Base-by-base conservation (phyloP, 495 filamentous ascomycete genomes). In the Xylaria palmicola region DNA sequence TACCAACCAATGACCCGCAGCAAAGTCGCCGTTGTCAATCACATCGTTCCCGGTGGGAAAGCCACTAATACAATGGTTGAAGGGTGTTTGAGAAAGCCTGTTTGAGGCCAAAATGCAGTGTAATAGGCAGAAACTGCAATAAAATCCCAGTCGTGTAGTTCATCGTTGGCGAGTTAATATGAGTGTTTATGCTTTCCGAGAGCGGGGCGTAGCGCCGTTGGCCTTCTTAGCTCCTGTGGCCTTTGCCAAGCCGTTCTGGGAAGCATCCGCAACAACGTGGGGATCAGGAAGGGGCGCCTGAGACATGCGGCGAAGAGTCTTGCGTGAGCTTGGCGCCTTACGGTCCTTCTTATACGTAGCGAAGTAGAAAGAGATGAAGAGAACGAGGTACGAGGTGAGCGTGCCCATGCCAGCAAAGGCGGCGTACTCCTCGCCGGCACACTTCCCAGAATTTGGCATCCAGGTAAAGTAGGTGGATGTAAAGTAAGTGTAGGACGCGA, bases 351-450 rank as follows among this genome's bases (percentile, higher is more conserved):
- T 92, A 81, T 98, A 98, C 56, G 94, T 98, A 49, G 91, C 91
- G 63, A 95, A 81, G 84, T 98, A 98, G 89, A 98, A 98, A 51
- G 89, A 92, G 81, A 98, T 96, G 85, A 98, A 98, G 59, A 98
- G 90, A 63, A 97, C 80, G 57, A 98, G 86, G 83, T 98, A 98
- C 43, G 90, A 94, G 78, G 82, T 90, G 68, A 98, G 78, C 70
- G 97, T 95, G 59, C 81, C 91, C 58, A 97, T 93, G 66, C 94
- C 94, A 53, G 93, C 85, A 73, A 97, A 90, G 26, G 94, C 94
- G 53, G 94, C 94, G 70, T 96, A 98, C 79, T 98, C 94, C 82
- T 97, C 94, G 66, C 94, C 94, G 15, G 94, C 92, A 71, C 94
- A 98, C 62, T 85, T 79, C 67, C 94, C 94, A 32, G 79, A 74